Percentiles rank a stretch among this genome's conserved stretches.
These are phyloP conservation scores for Saccharomyces hybrid DNA, from an alignment of 1,139 yeast genomes.

Conservation along the genomic window DNA sequence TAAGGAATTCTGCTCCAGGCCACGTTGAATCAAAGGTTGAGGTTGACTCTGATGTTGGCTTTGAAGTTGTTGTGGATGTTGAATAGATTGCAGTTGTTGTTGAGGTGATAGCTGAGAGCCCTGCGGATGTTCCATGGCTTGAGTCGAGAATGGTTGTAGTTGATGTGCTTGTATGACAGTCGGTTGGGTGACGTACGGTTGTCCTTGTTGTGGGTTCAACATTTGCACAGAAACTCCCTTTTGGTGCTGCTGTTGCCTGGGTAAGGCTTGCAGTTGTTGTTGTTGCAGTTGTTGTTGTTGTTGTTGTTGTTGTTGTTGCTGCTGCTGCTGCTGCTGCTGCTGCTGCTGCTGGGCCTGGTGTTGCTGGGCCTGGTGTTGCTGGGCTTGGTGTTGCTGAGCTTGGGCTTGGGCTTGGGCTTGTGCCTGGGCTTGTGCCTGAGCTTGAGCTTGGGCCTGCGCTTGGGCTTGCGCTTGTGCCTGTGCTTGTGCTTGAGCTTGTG, in stretches of 20 bases:
- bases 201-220: slow-evolving; percentile 8
- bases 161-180: slow-evolving; percentile 7
- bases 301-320: slow-evolving; percentile 9
- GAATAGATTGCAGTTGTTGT: slow-evolving; percentile 4
- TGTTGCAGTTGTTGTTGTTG: slow-evolving; percentile 16
- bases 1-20: neutral
- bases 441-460: slow-evolving; percentile 10
- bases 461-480: slow-evolving; percentile 23
- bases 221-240: slow-evolving; percentile 12
- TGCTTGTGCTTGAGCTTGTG: slow-evolving; percentile 17
- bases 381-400: slow-evolving; percentile 2
- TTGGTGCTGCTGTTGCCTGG: slow-evolving; percentile 9
- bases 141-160: slow-evolving; percentile 1
- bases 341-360: neutral
- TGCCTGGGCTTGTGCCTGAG: slow-evolving; percentile 7
- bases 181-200: slow-evolving; percentile 5
- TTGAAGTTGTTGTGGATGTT: slow-evolving; percentile 2
- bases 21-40: slow-evolving; percentile 6
- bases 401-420: slow-evolving; percentile 6
- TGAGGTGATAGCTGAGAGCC: slow-evolving; percentile 12
- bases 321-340: slow-evolving; percentile 7
- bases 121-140: slow-evolving; percentile 9
- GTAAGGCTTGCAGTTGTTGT: slow-evolving; percentile 8
- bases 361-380: too few relatives aligned
- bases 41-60: slow-evolving; percentile 5